Evolutionary conservation across 768 basidiomycete genomes (phyloP), one percentile per base, ranked within the genome.

Genomic region (Naganishia randhawae): DNA sequence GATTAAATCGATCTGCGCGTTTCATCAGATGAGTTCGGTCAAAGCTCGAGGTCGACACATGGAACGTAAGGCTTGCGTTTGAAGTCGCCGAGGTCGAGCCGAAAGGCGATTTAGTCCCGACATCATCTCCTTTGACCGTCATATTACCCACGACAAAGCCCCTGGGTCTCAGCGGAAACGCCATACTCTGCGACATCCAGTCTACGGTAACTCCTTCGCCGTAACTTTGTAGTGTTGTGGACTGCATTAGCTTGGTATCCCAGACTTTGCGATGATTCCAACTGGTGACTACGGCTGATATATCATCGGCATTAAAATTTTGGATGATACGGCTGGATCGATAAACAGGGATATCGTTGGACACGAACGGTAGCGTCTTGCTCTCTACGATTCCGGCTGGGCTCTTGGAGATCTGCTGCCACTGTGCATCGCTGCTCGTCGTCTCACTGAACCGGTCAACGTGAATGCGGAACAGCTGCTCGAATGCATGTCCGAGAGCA

Each of bases 301-400:
- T 83, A 77, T 99, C 95, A 75, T 96, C 94, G 0, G 93, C 93
- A 0, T 92, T 90, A 13, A 94, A 85, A 3, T 93, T 92, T 76
- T 97, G 90, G 57, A 98, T 88, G 69, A 97, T 91, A 80, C 91
- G 90, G 75, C 89, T 87, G 0, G 90, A 92, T 72, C 87, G 88
- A 78, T 92, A 88, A 3, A 98, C 86, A 0, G 92, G 91, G 35
- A 93, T 86, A 63, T 85, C 82, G 0, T 88, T 83, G 6, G 92
- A 95, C 7, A 95, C 85, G 64, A 89, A 87, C 0, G 89, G 84
- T 8, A 86, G 84, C n/a, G 87, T 78, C 75, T 89, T 89, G 74
- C 88, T 87, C 70, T 90, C 86, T 17, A 95, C 84, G 3, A 87
- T 82, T 37, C 93, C 80, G 7, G 87, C 90, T 33, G 77, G 78